These are phyloP conservation scores for Coniella vitis DNA, from an alignment of 2,329 filamentous ascomycete species.

Conservation along the genomic window DNA sequence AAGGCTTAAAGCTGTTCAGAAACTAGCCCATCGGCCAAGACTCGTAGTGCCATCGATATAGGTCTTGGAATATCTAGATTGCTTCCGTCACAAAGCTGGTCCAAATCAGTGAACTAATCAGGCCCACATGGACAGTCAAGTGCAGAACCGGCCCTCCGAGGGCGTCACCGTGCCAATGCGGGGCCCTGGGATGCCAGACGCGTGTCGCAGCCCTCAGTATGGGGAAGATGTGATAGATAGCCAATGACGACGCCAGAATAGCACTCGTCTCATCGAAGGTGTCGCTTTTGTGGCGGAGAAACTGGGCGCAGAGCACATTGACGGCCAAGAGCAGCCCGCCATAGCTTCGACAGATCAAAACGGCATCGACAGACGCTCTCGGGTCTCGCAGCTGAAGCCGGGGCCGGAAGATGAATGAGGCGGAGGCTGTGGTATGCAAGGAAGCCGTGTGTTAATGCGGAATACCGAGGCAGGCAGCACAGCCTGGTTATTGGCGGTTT, in stretches of 20 bases:
- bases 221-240: constrained; percentile 44
- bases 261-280: constrained; percentile 27
- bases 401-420: constrained; percentile 39
- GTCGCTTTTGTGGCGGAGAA: constrained; percentile 28
- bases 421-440: constrained; percentile 26
- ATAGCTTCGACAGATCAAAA: constrained; percentile 39
- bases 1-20: constrained; percentile 47
- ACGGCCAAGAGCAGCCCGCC: constrained; percentile 40
- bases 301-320: constrained; percentile 37
- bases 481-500: not conserved
- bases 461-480: not conserved
- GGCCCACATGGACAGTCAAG: constrained; percentile 33
- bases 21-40: constrained; percentile 24
- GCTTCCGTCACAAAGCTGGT: not conserved
- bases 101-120: constrained; percentile 30
- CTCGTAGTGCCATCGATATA: not conserved
- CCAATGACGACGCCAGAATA: constrained; percentile 33
- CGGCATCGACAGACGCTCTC: constrained; percentile 30
- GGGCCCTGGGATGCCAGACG: constrained; percentile 19
- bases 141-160: constrained; percentile 42
- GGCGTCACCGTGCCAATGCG: constrained; percentile 19
- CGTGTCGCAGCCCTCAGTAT: constrained; percentile 34
- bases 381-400: constrained; percentile 32
- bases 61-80: not conserved
- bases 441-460: not conserved